Base-by-base conservation (phyloP, 2,329 filamentous ascomycete species). In the Claviceps paspali region DNA sequence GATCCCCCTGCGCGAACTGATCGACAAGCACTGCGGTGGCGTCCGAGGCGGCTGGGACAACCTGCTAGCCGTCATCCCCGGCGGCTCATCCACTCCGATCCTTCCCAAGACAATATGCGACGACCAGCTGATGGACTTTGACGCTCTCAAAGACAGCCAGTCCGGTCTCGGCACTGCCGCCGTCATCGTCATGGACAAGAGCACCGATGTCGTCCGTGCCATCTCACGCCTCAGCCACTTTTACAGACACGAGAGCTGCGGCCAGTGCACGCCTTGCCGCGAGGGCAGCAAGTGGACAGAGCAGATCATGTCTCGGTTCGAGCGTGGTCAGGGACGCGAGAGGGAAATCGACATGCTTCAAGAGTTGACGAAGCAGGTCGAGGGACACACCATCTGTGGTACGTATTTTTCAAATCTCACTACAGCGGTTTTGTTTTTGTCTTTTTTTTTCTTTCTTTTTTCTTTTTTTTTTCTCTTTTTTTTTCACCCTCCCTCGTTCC, bases 291-390 rank as follows among this genome's bases (percentile, higher is more conserved):
- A 93, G 68, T 98, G 91, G 91, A 95, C 88, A 9, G 82, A 93
- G 63, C 87, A 98, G 70, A 96, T 98, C 62, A 96, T 98, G 91
- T 70, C 82, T 62, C 81, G 91, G 40, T 93, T 98, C 51, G 86
- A 93, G 69, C 82, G 82, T 60, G 91, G 91, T 41, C 76, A 84
- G 61, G 91, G 83, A 42, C 78, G 83, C 44, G 77, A 80, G 61
- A 74, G 91, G 43, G 91, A 98, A 65, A 98, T 98, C 58, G 91
- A 98, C 60, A 98, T 98, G 91, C 74, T 98, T 48, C 91, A 95
- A 67, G 91, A 98, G 69, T 67, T 98, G 50, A 98, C 91, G 45
- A 98, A 98, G 73, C 91, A 98, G 66, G 91, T 98, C 43, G 91
- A 98, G 67, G 91, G 91, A 9, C 91, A 98, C 69, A 96, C 91